phyloP scores from a whole-genome alignment of 2,329 filamentous ascomycete species.

The Blumeria hordei region DNA sequence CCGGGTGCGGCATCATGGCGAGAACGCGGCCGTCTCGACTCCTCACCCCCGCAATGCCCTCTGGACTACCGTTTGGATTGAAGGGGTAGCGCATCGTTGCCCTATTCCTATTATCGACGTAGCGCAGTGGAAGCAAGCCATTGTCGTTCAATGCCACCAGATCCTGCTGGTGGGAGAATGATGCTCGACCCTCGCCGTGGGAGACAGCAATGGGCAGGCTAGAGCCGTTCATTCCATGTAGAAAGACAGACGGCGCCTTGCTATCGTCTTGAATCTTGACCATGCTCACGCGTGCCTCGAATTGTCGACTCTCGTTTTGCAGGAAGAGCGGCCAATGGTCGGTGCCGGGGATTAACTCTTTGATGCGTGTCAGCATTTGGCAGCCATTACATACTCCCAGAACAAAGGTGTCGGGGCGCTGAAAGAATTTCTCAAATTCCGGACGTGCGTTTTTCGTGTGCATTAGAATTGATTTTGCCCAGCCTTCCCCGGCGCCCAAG shows the following conservation, averaged over 20 bases:
- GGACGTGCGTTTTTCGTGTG: constrained; percentile 47
- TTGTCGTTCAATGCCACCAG: constrained; percentile 32
- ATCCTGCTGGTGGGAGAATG: constrained; percentile 31
- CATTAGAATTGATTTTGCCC: constrained; percentile 81
- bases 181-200: constrained; percentile 73
- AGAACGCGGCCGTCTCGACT: constrained; percentile 41
- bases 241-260: constrained; percentile 49
- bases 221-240: constrained; percentile 67
- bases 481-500: constrained; percentile 83
- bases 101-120: constrained; percentile 57
- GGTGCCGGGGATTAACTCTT: constrained; percentile 68
- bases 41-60: constrained; percentile 43
- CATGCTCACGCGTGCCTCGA: constrained; percentile 75
- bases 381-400: constrained; percentile 95
- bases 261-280: constrained; percentile 46
- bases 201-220: constrained; percentile 68
- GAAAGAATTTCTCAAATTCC: constrained; percentile 71
- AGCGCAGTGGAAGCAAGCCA: constrained; percentile 54
- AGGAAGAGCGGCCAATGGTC: constrained; percentile 69
- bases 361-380: constrained; percentile 71
- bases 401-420: constrained; percentile 68
- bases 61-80: constrained; percentile 55
- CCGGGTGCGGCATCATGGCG: constrained; percentile 54
- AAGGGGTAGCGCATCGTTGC: constrained; percentile 66
- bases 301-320: constrained; percentile 64